phyloP scores from a whole-genome alignment of 73 alveolate species.

The Tetrahymena borealis region DNA sequence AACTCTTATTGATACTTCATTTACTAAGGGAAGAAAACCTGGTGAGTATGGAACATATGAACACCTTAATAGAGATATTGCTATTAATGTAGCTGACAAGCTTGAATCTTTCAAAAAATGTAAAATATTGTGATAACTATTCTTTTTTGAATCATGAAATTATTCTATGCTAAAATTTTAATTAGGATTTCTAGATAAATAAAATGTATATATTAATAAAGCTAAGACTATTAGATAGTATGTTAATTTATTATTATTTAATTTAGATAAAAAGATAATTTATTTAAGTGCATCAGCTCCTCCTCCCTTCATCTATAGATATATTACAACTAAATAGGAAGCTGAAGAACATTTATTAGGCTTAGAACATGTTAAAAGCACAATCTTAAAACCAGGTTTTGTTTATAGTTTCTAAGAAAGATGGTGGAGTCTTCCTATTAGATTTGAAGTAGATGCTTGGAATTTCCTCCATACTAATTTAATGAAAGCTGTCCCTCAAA shows the following conservation, averaged over 20 bases:
- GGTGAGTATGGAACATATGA: not conserved
- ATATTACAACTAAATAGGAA: conserved; percentile 36
- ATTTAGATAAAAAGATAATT: conserved; percentile 11
- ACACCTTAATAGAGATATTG: not conserved
- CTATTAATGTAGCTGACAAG: not conserved
- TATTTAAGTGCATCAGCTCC: conserved; percentile 36
- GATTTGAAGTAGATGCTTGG: conserved; percentile 5
- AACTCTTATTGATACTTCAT: not conserved
- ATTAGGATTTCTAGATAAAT: too few species aligned
- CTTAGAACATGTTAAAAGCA: not conserved
- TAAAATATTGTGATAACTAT: not conserved
- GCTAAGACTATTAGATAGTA: not conserved
- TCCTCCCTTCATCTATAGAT: conserved; percentile 31
- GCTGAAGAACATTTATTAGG: conserved; percentile 24
- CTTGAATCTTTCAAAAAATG: not conserved
- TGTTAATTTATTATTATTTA: not conserved
- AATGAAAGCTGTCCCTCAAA: not conserved
- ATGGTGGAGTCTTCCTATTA: conserved; percentile 13
- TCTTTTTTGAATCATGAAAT: not conserved
- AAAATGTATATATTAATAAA: not conserved
- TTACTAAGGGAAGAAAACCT: not conserved
- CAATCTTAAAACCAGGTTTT: conserved; percentile 30
- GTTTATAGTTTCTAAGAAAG: conserved; percentile 18
- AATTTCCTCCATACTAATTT: not conserved
- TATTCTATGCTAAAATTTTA: not conserved